Evolutionary conservation across 768 basidiomycete genomes (phyloP), one percentile per base, ranked within the genome.

Genomic region (Boletus vermiculosoides): DNA sequence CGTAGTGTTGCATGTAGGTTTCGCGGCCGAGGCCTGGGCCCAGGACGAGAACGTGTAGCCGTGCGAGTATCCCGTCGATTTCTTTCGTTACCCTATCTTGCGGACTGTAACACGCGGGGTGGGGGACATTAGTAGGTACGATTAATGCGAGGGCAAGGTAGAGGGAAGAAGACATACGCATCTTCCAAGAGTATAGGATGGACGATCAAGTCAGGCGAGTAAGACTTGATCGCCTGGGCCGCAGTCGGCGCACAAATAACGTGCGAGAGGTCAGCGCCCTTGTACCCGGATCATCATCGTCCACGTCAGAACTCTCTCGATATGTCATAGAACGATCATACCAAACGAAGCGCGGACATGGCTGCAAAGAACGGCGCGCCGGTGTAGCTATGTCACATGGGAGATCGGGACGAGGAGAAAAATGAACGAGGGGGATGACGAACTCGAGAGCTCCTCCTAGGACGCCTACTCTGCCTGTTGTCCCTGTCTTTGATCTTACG

Each of bases 321-420:
- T 15, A 45, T 16, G n/a, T n/a, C n/a, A n/a, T 44, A 51, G 39
- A 4, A 52, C 25, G 22, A 31, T 30, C 63, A 8, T 52, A 92
- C 93, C 68, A 97, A 81, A 62, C 92, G 83, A 60, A 96, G 80
- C 1, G 94, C 91, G 4, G 95, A 87, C 64, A 97, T 92, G 36
- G 93, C 86, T 5, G 94, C 90, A 70, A 98, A 98, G 80, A 86
- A 99, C 0, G 97, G 97, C 20, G 97, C 97, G 16, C 97, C 97
- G 0, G 95, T 92, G 73, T 98, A 98, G 70, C 96, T 97, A 59
- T 16, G 44, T 16, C 10, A 22, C 34, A 34, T 49, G n/a, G 30
- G 50, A 5, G 42, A 31, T 42, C 23, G 42, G 15, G n/a, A 22
- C 8, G 1, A 55, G 12, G 33, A 33, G 33, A 9, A 37, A 39